Base-by-base conservation (phyloP, 306 rosid genomes). In the Quercus mongolica region DNA sequence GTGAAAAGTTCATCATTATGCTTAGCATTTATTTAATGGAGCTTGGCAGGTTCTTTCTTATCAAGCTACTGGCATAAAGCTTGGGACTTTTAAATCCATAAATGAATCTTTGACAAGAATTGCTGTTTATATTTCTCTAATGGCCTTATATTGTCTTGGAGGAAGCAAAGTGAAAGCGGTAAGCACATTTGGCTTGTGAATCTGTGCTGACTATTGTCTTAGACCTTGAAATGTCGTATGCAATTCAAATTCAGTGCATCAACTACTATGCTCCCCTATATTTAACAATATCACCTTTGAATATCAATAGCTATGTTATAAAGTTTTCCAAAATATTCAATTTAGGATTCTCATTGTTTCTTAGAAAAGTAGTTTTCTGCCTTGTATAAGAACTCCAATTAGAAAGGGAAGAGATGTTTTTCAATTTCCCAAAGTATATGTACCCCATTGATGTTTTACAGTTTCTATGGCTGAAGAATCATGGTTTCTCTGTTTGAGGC, bases 91-190 rank as follows among this genome's bases (percentile, higher is more conserved):
- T 76, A 95, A 90, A 83, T 91, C 99, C 62, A 49, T 90, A 35
- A 95, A 95, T 68, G 98, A 95, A 86, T 92, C 98, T 46, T 77
- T 92, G 85, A 95, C 98, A 69, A 93, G 99, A 82, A 91, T 84
- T 76, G 99, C 97, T 77, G 94, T 95, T 76, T 95, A 90, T 83
- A 71, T 95, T 83, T 95, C 99, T 64, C 83, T 92, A 26, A 64
- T 87, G 62, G 89, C 94, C 63, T 84, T 95, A 35, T 92, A 95
- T 82, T 84, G 89, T 82, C 97, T 95, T 71, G 99, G 99, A 74
- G 99, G 99, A 85, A 92, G 89, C 94, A 95, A 92, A 88, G 99
- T 95, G 80, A 95, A 90, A 87, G 98, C 99, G 85, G 98, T 93
- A 85, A 87, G 92, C 61, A 69, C 71, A 74, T 86, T 69, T 81